phyloP scores from a whole-genome alignment of 176 grass and related monocot species.

The Ampelocalamus luodianensis region DNA sequence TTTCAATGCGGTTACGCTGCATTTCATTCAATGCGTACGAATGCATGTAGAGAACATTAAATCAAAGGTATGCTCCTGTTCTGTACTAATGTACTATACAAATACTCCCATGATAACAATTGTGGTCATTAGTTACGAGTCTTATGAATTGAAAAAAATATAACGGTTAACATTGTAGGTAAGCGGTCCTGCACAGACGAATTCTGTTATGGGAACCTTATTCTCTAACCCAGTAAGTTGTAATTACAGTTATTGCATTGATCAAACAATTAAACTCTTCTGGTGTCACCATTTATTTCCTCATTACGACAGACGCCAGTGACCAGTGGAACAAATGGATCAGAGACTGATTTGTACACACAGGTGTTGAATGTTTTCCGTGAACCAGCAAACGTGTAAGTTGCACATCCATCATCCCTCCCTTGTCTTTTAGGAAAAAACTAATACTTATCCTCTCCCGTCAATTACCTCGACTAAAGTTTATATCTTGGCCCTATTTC shows the following conservation, averaged over 20 bases:
- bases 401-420: constrained; percentile 7
- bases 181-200: constrained; percentile 45
- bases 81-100: neutral
- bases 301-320: constrained; percentile 33
- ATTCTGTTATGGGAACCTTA: constrained; percentile 40
- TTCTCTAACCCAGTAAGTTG: constrained; percentile 67
- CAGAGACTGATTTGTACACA: constrained; percentile 60
- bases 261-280: constrained; percentile 10
- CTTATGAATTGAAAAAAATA: neutral
- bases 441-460: neutral
- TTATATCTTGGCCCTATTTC: neutral
- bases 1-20: constrained; percentile 74
- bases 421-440: constrained; percentile 9
- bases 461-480: neutral
- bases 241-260: constrained; percentile 9
- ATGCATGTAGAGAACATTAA: constrained; percentile 82
- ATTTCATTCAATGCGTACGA: constrained; percentile 85
- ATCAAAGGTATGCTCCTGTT: constrained; percentile 60
- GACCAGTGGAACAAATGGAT: constrained; percentile 39
- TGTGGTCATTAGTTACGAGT: neutral
- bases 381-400: constrained; percentile 87
- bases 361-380: constrained; percentile 73
- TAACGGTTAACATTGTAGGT: constrained; percentile 45
- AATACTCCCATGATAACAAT: neutral
- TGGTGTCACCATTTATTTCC: constrained; percentile 16